Percentiles rank a stretch among this genome's conserved stretches.
These are phyloP conservation scores for Hemileccinum rubropunctum DNA, from an alignment of 768 basidiomycete genomes.

Conservation along the genomic window DNA sequence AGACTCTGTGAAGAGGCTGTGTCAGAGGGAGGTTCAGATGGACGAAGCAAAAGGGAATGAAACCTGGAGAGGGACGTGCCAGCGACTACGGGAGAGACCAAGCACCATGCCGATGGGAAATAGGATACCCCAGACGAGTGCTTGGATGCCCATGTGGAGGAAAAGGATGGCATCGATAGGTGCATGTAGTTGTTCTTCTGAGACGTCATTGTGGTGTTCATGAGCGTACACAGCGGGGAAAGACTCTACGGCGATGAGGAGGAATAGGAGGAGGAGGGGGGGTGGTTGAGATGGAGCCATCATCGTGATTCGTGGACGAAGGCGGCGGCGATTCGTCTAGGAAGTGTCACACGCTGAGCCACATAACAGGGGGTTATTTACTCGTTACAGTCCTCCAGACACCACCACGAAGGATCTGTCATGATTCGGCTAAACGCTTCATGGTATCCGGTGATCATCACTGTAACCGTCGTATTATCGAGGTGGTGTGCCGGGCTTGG, in stretches of 20 bases:
- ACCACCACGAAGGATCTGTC: neutral
- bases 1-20: conserved; percentile 42
- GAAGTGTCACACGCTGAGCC: no score
- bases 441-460: neutral
- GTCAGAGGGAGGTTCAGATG: neutral
- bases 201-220: conserved; percentile 54
- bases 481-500: no score
- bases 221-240: conserved; percentile 41
- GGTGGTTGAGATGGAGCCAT: neutral
- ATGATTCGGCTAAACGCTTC: neutral
- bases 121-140: conserved; percentile 76
- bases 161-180: conserved; percentile 78
- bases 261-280: conserved; percentile 8
- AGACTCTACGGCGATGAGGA: neutral
- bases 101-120: conserved; percentile 86
- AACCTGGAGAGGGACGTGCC: conserved; percentile 88
- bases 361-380: neutral
- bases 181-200: conserved; percentile 59
- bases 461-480: neutral
- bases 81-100: conserved; percentile 73
- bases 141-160: conserved; percentile 82
- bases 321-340: no score
- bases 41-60: neutral
- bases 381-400: neutral
- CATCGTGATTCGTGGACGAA: neutral